phyloP scores from a whole-genome alignment of 1,139 yeast species.

The Candida sanyaensis region DNA sequence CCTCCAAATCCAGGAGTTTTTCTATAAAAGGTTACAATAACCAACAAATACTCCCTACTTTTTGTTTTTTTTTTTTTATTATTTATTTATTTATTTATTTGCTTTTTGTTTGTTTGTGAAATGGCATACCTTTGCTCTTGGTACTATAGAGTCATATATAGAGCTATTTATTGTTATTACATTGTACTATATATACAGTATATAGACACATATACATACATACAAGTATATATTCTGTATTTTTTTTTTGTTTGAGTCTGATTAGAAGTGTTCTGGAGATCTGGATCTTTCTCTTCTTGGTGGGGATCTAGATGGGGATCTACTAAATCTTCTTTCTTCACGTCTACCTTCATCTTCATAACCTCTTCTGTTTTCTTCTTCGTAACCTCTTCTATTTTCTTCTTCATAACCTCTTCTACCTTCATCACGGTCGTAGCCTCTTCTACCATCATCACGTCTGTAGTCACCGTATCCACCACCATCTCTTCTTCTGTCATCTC shows the following conservation, averaged over 20 bases:
- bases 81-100: no score
- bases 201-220: no score
- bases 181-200: no score
- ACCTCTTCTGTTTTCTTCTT: conserved; percentile 22
- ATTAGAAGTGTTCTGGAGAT: conserved; percentile 31
- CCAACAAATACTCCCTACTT: no score
- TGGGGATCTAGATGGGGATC: conserved; percentile 46
- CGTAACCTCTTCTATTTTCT: no score
- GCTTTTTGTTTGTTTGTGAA: neutral
- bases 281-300: conserved; percentile 41
- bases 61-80: neutral
- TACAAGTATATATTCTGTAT: neutral
- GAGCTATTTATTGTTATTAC: neutral
- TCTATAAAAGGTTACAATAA: neutral
- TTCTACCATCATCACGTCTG: conserved; percentile 12
- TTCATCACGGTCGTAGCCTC: conserved; percentile 20
- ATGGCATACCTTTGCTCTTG: neutral
- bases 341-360: conserved; percentile 19
- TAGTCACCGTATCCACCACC: conserved; percentile 18
- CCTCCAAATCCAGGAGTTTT: neutral
- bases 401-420: no score
- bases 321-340: conserved; percentile 31
- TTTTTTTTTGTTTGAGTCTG: neutral
- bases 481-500: conserved; percentile 17
- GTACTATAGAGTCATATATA: neutral